phyloP scores from a whole-genome alignment of 805 yeast species.

The Tetrapisispora arboricola region DNA sequence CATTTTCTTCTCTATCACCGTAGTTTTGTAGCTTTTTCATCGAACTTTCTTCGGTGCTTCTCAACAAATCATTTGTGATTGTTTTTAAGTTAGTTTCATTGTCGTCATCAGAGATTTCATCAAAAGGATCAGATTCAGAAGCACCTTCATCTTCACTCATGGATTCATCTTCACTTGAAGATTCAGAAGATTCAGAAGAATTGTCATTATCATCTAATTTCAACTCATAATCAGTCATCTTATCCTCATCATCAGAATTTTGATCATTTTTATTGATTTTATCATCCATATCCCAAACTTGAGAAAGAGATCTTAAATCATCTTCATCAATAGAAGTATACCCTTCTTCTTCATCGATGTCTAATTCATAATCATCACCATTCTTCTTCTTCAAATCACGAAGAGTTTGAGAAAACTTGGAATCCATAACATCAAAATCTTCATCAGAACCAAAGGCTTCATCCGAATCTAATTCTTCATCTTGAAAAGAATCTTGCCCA shows the following conservation, averaged over 20 bases:
- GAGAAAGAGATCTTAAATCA: conserved; percentile 69
- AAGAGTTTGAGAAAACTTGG: conserved; percentile 59
- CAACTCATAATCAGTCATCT: conserved; percentile 5
- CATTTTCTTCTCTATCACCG: conserved; percentile 54
- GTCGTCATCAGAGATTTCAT: conserved; percentile 36
- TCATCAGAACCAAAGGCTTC: conserved; percentile 82
- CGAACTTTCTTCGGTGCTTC: conserved; percentile 25
- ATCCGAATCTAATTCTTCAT: conserved; percentile 72
- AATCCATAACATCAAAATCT: conserved; percentile 51
- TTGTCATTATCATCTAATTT: conserved; percentile 15
- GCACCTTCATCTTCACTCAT: conserved; percentile 15
- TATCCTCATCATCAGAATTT: conserved; percentile 13
- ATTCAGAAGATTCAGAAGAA: conserved; percentile 5
- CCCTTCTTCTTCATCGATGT: conserved; percentile 41
- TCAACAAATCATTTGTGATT: conserved; percentile 31
- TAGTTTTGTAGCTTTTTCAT: conserved; percentile 42
- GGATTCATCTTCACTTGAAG: conserved; percentile 6
- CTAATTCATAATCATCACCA: conserved; percentile 23
- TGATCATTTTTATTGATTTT: conserved; percentile 7
- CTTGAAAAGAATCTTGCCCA: conserved; percentile 35
- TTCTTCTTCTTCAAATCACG: conserved; percentile 43
- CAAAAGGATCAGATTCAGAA: conserved; percentile 25
- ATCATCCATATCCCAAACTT: conserved; percentile 80
- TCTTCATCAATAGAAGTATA: conserved; percentile 68
- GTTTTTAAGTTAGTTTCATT: conserved; percentile 47